A percentile compares a stretch with the other conserved stretches of the same genome.
These are phyloP conservation scores for Brassica carinata DNA, from an alignment of 345 rosid genomes.

Conservation along the genomic window DNA sequence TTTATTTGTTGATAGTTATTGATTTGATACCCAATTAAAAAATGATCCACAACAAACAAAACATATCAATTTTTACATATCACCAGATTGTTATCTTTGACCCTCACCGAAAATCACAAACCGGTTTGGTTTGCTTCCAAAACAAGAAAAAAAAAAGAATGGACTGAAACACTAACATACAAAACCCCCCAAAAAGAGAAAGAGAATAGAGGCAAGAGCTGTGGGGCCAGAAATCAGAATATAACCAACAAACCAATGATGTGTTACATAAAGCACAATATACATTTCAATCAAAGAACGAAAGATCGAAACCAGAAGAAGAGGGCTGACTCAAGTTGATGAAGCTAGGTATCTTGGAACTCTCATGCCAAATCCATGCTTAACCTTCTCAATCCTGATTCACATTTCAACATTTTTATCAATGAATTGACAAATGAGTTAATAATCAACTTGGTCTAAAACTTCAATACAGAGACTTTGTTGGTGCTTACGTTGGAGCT, in stretches of 20 bases:
- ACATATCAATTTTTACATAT: not conserved
- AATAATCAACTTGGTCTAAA: not conserved
- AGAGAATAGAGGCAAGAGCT: not conserved
- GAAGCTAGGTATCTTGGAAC: constrained; percentile 47
- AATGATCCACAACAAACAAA: not conserved
- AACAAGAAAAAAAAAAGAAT: not conserved
- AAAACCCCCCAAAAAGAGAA: not conserved
- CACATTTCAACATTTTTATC: constrained; percentile 4
- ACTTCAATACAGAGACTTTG: not conserved
- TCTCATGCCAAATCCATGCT: constrained; percentile 80
- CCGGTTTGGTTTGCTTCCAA: not conserved
- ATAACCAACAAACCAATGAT: not conserved
- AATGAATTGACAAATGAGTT: not conserved
- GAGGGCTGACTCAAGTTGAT: not conserved
- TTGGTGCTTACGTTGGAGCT: constrained; percentile 75
- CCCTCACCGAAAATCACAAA: constrained; percentile 7
- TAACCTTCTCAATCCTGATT: constrained; percentile 63
- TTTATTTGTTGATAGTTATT: not conserved
- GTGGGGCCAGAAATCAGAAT: constrained; percentile 6
- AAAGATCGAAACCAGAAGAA: constrained; percentile 1
- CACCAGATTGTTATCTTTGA: not conserved
- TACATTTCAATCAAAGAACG: not conserved
- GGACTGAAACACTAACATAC: not conserved
- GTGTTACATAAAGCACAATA: constrained; percentile 14
- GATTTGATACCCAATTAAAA: not conserved